A percentile compares a stretch with the other conserved stretches of the same genome.
Evolutionary conservation across 2,329 filamentous ascomycete species (phyloP).

Genomic region (Nakataea oryzae): DNA sequence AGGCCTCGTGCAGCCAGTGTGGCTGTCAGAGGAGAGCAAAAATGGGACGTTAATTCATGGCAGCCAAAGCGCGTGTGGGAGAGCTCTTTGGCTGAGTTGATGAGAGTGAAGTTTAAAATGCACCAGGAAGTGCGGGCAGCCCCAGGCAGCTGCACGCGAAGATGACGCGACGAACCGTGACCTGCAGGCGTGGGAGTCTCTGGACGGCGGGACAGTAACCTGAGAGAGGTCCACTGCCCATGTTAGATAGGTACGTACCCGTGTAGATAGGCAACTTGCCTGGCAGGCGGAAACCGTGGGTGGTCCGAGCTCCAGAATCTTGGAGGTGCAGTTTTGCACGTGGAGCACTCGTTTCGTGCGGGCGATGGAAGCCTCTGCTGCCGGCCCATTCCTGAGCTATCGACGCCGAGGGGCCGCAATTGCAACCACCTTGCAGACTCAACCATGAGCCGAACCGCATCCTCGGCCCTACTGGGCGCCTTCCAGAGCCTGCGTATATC

Average conservation of each 20-base stretch:
- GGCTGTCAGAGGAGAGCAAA: neutral
- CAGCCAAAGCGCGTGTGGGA: neutral
- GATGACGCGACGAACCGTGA: constrained; percentile 1
- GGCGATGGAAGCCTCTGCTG: neutral
- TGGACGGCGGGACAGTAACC: neutral
- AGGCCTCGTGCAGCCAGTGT: neutral
- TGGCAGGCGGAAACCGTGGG: neutral
- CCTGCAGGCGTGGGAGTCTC: constrained; percentile 8
- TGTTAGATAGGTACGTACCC: no score
- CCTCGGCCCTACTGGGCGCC: constrained; percentile 36
- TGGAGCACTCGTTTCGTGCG: neutral
- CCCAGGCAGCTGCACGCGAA: neutral
- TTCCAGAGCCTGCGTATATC: constrained; percentile 39
- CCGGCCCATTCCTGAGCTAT: neutral
- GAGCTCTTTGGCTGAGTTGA: no score
- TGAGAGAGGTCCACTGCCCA: no score
- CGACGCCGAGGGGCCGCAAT: neutral
- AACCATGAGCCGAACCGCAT: constrained; percentile 31
- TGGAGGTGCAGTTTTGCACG: neutral
- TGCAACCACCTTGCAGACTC: constrained; percentile 8
- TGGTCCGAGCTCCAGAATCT: constrained; percentile 10
- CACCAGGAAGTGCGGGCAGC: neutral
- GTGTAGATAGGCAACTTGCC: no score
- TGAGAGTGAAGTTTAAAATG: neutral
- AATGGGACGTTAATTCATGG: neutral